These are phyloP conservation scores for Cyclanthera cordifolia DNA, from an alignment of 306 rosid genomes.

Conservation along the genomic window DNA sequence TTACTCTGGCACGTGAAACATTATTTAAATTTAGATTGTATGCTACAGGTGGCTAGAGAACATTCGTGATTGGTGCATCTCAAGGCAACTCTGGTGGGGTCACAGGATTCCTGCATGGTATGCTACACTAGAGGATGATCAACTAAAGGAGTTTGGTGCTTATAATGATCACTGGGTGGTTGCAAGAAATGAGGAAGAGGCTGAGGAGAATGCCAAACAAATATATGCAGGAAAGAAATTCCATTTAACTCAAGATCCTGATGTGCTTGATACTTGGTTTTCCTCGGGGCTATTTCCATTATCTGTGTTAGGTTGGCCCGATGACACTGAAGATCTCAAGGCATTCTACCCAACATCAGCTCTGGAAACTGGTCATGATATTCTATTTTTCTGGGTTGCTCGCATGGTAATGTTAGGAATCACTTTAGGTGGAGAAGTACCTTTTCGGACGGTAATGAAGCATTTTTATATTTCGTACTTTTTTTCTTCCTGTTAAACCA, in stretches of 20 bases:
- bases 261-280: constrained; percentile 96
- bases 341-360: constrained; percentile 90
- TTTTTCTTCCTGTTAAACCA: not conserved
- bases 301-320: constrained; percentile 95
- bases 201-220: constrained; percentile 43
- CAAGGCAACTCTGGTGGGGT: constrained; percentile 99
- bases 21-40: constrained; percentile 4
- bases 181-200: constrained; percentile 67
- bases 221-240: constrained; percentile 55
- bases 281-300: constrained; percentile 89
- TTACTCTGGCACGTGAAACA: not conserved
- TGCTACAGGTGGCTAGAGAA: constrained; percentile 85
- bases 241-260: constrained; percentile 64
- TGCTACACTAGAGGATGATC: constrained; percentile 55
- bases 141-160: constrained; percentile 54
- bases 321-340: constrained; percentile 66
- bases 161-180: constrained; percentile 73
- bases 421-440: constrained; percentile 74
- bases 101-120: constrained; percentile 95
- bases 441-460: constrained; percentile 53
- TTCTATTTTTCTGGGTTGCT: constrained; percentile 93
- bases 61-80: constrained; percentile 91
- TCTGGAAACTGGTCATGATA: constrained; percentile 96
- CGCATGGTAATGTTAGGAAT: constrained; percentile 94
- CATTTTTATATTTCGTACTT: not conserved